Evolutionary conservation across 805 yeast species (phyloP).

Genomic region (Jamesozyma piceae): DNA sequence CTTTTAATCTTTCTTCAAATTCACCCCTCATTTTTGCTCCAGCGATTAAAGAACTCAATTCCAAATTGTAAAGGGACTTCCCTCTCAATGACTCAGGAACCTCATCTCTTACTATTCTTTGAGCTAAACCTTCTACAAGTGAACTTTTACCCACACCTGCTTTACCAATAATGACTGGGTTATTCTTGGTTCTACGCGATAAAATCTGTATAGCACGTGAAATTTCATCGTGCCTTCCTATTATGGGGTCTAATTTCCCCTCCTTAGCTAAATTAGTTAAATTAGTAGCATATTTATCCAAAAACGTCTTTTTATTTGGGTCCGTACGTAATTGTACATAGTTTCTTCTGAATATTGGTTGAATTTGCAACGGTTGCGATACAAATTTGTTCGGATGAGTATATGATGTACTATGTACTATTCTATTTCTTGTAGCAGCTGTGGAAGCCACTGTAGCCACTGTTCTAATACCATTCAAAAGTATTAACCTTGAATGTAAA

Average conservation of each 20-base stretch:
- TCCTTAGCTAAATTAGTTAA: constrained; percentile 77
- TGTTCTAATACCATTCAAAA: background rate
- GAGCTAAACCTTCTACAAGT: constrained; percentile 92
- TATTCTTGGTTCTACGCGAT: constrained; percentile 87
- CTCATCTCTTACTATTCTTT: constrained; percentile 80
- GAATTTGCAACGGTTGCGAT: background rate
- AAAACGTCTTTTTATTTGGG: constrained; percentile 55
- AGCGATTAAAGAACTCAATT: constrained; percentile 79
- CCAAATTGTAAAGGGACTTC: constrained; percentile 74
- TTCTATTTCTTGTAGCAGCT: background rate
- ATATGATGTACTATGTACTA: too few relatives aligned
- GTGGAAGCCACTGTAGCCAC: background rate
- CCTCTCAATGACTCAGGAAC: constrained; percentile 92
- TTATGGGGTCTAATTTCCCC: constrained; percentile 92
- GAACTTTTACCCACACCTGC: constrained; percentile 99
- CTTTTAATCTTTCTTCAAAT: constrained; percentile 81
- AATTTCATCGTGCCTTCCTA: constrained; percentile 93
- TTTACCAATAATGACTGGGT: constrained; percentile 88
- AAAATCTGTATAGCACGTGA: constrained; percentile 85
- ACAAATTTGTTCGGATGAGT: background rate
- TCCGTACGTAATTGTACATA: constrained; percentile 31
- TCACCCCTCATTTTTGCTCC: constrained; percentile 97
- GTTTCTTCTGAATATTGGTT: background rate
- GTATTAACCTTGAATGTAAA: background rate
- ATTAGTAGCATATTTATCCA: constrained; percentile 79